phyloP scores from a whole-genome alignment of 1,284 basidiomycete genomes.

The Amylostereum areolatum region DNA sequence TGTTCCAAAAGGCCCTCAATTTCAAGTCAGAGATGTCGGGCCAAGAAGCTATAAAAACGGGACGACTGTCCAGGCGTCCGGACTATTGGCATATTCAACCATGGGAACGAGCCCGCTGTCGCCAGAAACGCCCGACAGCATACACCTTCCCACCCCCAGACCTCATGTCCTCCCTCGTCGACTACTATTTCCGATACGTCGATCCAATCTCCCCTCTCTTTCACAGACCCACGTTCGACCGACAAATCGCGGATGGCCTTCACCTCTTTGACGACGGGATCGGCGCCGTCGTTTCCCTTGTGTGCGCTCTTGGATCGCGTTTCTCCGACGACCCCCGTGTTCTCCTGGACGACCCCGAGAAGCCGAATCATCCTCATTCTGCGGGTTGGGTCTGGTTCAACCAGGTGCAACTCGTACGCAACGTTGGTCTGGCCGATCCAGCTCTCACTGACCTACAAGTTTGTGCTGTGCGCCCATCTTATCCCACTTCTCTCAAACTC shows the following conservation, averaged over 20 bases:
- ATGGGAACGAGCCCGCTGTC: not conserved
- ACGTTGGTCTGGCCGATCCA: conserved; percentile 51
- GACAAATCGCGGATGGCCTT: conserved; percentile 47
- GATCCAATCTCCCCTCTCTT: conserved; percentile 67
- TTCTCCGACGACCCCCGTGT: conserved; percentile 66
- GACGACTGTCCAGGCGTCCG: not conserved
- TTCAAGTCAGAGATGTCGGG: conserved; percentile 38
- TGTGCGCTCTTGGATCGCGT: conserved; percentile 72
- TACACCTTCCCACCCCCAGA: conserved; percentile 55
- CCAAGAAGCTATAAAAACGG: not conserved
- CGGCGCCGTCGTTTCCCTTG: conserved; percentile 61
- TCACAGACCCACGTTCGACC: conserved; percentile 71
- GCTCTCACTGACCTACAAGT: conserved; percentile 67
- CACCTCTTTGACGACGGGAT: conserved; percentile 59
- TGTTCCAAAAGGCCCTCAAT: conserved; percentile 43
- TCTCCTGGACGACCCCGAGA: conserved; percentile 38
- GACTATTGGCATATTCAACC: conserved; percentile 4
- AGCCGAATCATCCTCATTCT: conserved; percentile 37
- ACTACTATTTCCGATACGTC: conserved; percentile 61
- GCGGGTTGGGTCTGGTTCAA: conserved; percentile 74
- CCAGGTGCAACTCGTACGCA: conserved; percentile 54
- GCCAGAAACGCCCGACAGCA: conserved; percentile 11
- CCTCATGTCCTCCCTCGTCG: conserved; percentile 54
- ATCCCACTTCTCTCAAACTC: not conserved
- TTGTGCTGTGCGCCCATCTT: conserved; percentile 28